These are phyloP conservation scores for Penicillium egyptiacum DNA, from an alignment of 495 filamentous ascomycete genomes.

Conservation along the genomic window DNA sequence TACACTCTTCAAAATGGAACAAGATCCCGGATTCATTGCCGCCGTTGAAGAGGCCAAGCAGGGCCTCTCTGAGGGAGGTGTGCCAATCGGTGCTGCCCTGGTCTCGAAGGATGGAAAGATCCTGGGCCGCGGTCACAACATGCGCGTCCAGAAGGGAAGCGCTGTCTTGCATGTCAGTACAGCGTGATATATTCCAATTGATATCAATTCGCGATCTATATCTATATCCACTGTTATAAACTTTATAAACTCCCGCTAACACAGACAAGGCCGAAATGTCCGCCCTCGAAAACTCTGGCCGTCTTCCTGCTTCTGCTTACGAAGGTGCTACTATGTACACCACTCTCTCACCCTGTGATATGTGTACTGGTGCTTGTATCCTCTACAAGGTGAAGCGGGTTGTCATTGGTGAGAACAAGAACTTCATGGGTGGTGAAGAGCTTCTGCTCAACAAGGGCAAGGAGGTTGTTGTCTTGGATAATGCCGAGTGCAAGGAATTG, in stretches of 20 bases:
- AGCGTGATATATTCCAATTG: constrained; percentile 1
- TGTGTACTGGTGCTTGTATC: constrained; percentile 83
- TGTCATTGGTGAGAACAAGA: constrained; percentile 82
- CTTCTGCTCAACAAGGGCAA: constrained; percentile 69
- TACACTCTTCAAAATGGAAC: constrained; percentile 37
- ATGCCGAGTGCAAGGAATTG: constrained; percentile 65
- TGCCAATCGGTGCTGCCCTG: constrained; percentile 80
- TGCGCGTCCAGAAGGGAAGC: constrained; percentile 74
- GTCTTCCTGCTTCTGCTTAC: constrained; percentile 70
- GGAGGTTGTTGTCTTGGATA: constrained; percentile 72
- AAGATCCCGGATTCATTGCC: constrained; percentile 50
- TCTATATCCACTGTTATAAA: not conserved
- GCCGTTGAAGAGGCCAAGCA: constrained; percentile 77
- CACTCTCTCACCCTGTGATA: constrained; percentile 83
- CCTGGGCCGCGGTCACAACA: constrained; percentile 78
- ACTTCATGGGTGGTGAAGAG: constrained; percentile 74
- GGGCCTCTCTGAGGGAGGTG: constrained; percentile 70
- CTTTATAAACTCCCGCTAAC: not conserved
- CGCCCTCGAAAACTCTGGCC: constrained; percentile 74
- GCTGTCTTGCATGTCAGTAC: constrained; percentile 70
- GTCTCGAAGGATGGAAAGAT: constrained; percentile 69
- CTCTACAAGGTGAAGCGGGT: constrained; percentile 79
- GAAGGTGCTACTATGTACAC: constrained; percentile 81
- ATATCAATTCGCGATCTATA: constrained; percentile 4
- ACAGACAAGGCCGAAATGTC: constrained; percentile 70